phyloP scores from a whole-genome alignment of 768 basidiomycete species.

The Asterophora parasitica region DNA sequence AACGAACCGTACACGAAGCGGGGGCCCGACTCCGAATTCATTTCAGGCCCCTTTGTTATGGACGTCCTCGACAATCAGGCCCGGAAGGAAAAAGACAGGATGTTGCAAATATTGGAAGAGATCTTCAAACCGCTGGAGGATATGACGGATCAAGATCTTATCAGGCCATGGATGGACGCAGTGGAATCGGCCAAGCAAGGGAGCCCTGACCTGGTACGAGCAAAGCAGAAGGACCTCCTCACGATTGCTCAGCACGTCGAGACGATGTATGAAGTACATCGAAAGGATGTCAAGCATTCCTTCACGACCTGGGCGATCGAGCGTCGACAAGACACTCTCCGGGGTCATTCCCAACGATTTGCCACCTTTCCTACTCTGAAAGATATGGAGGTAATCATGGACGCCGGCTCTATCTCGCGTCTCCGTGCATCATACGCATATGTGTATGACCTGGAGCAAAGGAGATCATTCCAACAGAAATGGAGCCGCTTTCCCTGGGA shows the following conservation, averaged over 20 bases:
- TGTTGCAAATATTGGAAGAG: conserved; percentile 16
- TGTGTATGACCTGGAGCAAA: conserved; percentile 26
- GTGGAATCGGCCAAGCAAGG: conserved; percentile 19
- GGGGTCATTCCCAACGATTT: conserved; percentile 40
- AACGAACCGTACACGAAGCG: conserved; percentile 15
- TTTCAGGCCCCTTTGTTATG: conserved; percentile 25
- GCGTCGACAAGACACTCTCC: conserved; percentile 42
- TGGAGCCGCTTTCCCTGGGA: conserved; percentile 48
- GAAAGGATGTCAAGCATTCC: conserved; percentile 10
- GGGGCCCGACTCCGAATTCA: conserved; percentile 4
- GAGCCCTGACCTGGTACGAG: conserved; percentile 10
- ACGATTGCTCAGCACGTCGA: conserved; percentile 38
- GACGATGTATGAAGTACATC: conserved; percentile 22
- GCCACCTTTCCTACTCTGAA: conserved; percentile 23
- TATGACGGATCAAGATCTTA: conserved; percentile 20
- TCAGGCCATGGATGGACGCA: conserved; percentile 34
- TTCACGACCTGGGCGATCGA: conserved; percentile 41
- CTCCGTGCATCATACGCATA: conserved; percentile 52
- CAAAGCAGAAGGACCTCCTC: conserved; percentile 29
- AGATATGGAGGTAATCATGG: conserved; percentile 24
- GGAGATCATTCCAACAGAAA: not conserved
- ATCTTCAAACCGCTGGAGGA: conserved; percentile 16
- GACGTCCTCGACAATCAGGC: conserved; percentile 19
- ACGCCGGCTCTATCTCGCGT: conserved; percentile 25
- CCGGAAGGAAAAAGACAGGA: conserved; percentile 9